Evolutionary conservation across 495 filamentous ascomycete species (phyloP), one percentile per base, ranked within the genome.

Genomic region (Talaromyces liani): DNA sequence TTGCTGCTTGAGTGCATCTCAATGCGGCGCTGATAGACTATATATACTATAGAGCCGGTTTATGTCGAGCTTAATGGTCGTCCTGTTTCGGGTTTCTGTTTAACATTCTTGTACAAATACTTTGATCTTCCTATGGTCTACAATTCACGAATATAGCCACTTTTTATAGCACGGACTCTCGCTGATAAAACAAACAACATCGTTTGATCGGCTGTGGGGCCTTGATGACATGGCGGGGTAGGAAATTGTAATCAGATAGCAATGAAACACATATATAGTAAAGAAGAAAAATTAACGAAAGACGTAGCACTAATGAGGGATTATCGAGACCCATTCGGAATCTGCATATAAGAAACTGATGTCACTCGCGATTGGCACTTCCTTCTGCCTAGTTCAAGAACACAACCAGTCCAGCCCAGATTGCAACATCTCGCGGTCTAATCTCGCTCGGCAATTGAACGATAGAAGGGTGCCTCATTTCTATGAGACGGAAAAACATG

Each of bases 1-100:
- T 71, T 73, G 29, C 73, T 71, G 63, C 57, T 51, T 25, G 16
- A 56, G 24, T 45, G 45, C 25, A 3, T 6, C 22, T 7, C n/a
- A n/a, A n/a, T n/a, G n/a, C n/a, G n/a, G n/a, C n/a, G n/a, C 31
- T 58, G 20, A 49, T 49, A 49, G 5, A 49, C 45, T 49, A 49
- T 9, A 47, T 27, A 27, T 20, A 22, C 7, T 5, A 18, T 49
- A 49, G 45, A 49, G 45, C 18, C 18, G 45, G 18, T 9, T 20
- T 49, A 49, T 10, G 27, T 45, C 14, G 41, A 18, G 41, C n/a
- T 18, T 49, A 14, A 20, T 41, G 6, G n/a, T 18, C 45, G 7
- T 49, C 45, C 18, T 20, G 6, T 49, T 20, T 49, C 18, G n/a
- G n/a, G 45, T 49, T 49, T 20, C 18, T 49, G 41, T n/a, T 4